A percentile compares a stretch with the other conserved stretches of the same genome.
phyloP scores from a whole-genome alignment of 2,329 filamentous ascomycete genomes.

The Cladobotryum mycophilum region DNA sequence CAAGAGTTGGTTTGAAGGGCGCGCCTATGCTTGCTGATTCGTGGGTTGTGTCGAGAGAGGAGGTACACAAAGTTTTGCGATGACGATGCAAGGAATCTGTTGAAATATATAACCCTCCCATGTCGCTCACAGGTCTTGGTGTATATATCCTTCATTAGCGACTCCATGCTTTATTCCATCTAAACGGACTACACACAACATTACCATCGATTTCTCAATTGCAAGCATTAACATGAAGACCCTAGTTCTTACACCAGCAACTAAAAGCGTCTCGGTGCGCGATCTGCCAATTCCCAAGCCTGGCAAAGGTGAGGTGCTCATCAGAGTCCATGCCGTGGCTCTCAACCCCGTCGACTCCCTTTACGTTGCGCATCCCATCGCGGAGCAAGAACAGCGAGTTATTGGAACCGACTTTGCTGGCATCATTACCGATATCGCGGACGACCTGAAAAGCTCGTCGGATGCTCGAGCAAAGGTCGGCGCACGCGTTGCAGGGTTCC shows the following conservation, averaged over 20 bases:
- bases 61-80: too few species aligned
- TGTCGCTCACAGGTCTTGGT: neutral
- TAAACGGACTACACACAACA: too few species aligned
- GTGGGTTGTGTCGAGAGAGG: too few species aligned
- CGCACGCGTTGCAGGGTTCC: constrained; percentile 32
- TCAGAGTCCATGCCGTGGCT: constrained; percentile 20
- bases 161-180: too few species aligned
- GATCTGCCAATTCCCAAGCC: constrained; percentile 16
- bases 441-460: constrained; percentile 6
- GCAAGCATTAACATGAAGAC: constrained; percentile 18
- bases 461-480: constrained; percentile 20
- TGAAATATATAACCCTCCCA: too few species aligned
- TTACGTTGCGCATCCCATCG: constrained; percentile 30
- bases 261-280: constrained; percentile 4
- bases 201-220: too few species aligned
- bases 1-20: too few species aligned
- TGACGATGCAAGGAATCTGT: too few species aligned
- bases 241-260: constrained; percentile 15
- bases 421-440: constrained; percentile 18
- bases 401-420: constrained; percentile 38
- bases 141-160: too few species aligned
- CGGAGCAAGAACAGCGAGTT: constrained; percentile 19
- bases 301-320: constrained; percentile 14
- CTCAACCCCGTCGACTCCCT: constrained; percentile 26
- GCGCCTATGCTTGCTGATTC: too few species aligned